Percentiles rank a stretch among this genome's conserved stretches.
These are phyloP conservation scores for Talaromyces sp. DNA, from an alignment of 2,329 filamentous ascomycete species.

Conservation along the genomic window DNA sequence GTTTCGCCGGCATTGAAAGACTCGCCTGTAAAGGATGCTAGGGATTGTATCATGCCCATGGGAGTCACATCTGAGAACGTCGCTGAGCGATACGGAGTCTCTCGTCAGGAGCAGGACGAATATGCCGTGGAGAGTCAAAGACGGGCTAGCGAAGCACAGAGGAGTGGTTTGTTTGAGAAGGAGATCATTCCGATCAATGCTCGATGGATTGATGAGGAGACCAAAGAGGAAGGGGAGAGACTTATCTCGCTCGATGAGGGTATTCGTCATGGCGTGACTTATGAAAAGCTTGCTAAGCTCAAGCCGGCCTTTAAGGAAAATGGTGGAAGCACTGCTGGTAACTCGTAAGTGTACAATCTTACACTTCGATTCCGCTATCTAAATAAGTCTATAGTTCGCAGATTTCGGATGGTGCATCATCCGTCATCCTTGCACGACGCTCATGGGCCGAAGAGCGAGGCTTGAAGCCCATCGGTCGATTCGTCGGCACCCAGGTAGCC, in stretches of 20 bases:
- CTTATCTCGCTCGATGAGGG: conserved; percentile 64
- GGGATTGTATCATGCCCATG: conserved; percentile 87
- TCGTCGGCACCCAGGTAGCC: conserved; percentile 79
- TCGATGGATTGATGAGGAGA: conserved; percentile 67
- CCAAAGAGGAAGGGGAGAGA: conserved; percentile 69
- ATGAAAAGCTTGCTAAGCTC: conserved; percentile 73
- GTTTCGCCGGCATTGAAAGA: conserved; percentile 23
- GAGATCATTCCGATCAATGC: conserved; percentile 88
- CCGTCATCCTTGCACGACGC: conserved; percentile 85
- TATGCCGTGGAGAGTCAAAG: conserved; percentile 81
- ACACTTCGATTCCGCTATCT: background rate
- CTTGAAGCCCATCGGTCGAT: conserved; percentile 86
- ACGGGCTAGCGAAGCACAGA: conserved; percentile 79
- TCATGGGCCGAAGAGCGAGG: conserved; percentile 76
- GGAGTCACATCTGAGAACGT: conserved; percentile 95
- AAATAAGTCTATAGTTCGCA: conserved; percentile 23
- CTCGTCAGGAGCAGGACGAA: conserved; percentile 70
- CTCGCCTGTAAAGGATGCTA: conserved; percentile 56
- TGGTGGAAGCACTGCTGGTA: conserved; percentile 73
- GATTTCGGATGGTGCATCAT: conserved; percentile 57
- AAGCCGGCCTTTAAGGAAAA: conserved; percentile 74
- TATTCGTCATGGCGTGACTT: conserved; percentile 79
- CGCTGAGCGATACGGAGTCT: conserved; percentile 76
- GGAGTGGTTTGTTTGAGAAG: conserved; percentile 78
- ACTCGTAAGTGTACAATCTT: conserved; percentile 8